Evolutionary conservation across 306 rosid genomes (phyloP).

Genomic region (Pterocarpus santalinus): DNA sequence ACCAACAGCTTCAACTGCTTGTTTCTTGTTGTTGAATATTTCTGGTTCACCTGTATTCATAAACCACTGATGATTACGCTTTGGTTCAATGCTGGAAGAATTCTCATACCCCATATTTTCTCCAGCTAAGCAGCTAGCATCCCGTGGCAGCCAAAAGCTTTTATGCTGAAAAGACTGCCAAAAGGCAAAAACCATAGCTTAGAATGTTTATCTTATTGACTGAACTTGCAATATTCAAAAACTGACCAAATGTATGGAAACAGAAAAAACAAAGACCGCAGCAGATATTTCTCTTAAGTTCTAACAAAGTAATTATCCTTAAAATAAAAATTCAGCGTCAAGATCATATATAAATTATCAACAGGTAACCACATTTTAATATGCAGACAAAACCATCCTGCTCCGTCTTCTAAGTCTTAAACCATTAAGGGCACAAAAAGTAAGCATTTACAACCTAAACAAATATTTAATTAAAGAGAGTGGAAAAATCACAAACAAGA

Average conservation of each 20-base stretch:
- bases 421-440: no score
- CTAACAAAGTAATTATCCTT: constrained; percentile 8
- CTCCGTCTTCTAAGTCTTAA: no score
- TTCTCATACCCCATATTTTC: constrained; percentile 83
- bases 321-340: constrained; percentile 13
- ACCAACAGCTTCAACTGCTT: constrained; percentile 72
- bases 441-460: no score
- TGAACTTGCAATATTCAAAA: constrained; percentile 28
- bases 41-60: constrained; percentile 74
- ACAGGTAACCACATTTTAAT: no score
- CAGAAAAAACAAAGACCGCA: constrained; percentile 8
- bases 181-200: constrained; percentile 39
- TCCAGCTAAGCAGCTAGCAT: constrained; percentile 79
- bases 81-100: constrained; percentile 78
- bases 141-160: constrained; percentile 79
- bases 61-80: constrained; percentile 88
- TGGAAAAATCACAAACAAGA: no score
- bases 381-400: no score
- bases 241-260: constrained; percentile 13
- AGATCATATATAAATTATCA: neutral
- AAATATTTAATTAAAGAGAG: no score
- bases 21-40: constrained; percentile 74
- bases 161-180: constrained; percentile 87
- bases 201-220: constrained; percentile 14
- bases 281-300: constrained; percentile 2